A percentile compares a stretch with the other conserved stretches of the same genome.
These are phyloP conservation scores for Casuarina cunninghamiana DNA, from an alignment of 306 rosid genomes.

Conservation along the genomic window DNA sequence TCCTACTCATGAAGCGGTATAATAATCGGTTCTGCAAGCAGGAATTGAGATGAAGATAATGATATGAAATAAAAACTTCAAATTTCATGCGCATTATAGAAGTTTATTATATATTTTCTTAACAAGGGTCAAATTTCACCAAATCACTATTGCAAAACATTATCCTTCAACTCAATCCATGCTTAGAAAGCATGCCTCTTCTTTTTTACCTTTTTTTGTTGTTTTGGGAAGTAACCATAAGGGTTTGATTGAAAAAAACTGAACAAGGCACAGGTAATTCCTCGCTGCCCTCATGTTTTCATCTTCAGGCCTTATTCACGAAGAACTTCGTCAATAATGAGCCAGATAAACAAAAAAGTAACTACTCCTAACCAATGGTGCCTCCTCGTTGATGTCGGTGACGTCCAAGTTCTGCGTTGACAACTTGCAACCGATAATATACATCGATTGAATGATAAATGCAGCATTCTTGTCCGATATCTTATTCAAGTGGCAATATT, in stretches of 20 bases:
- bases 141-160: background rate
- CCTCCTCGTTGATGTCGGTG: background rate
- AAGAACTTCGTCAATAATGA: background rate
- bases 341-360: background rate
- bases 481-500: background rate
- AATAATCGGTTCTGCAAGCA: constrained; percentile 26
- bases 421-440: background rate
- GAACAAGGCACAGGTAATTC: background rate
- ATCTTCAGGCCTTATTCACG: background rate
- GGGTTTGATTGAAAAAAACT: background rate
- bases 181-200: background rate
- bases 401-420: background rate
- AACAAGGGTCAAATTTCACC: background rate
- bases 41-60: background rate
- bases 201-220: background rate
- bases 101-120: background rate
- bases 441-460: background rate
- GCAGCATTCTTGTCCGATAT: background rate
- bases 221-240: background rate
- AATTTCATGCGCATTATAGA: background rate
- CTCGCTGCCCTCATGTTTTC: background rate
- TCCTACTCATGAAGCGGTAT: constrained; percentile 24
- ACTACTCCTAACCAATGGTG: background rate
- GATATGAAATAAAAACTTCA: background rate
- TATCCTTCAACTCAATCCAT: too few species aligned